phyloP scores from a whole-genome alignment of 2,329 filamentous ascomycete genomes.

The Tolypocladium inflatum region DNA sequence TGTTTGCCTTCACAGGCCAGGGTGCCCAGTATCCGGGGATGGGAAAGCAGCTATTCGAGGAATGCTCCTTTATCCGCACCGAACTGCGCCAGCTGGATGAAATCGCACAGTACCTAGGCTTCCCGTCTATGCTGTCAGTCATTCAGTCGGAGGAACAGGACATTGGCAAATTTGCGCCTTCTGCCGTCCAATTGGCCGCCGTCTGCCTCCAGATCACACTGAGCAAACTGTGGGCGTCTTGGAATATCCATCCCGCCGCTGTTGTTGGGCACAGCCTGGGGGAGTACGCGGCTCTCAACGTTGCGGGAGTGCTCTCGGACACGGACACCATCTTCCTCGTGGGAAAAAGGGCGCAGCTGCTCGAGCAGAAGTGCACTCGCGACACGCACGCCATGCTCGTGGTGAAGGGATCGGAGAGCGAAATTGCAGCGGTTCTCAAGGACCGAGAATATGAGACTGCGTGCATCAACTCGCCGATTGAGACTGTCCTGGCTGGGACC shows the following conservation, averaged over 20 bases:
- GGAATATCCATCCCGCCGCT: slow-evolving; percentile 29
- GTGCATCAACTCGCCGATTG: slow-evolving; percentile 54
- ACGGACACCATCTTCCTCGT: slow-evolving; percentile 52
- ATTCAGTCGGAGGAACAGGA: slow-evolving; percentile 25
- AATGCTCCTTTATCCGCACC: slow-evolving; percentile 17
- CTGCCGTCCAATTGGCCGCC: slow-evolving; percentile 24
- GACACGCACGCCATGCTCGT: slow-evolving; percentile 20
- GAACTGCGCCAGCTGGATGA: slow-evolving; percentile 19
- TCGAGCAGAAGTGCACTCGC: slow-evolving; percentile 41
- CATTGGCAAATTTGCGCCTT: slow-evolving; percentile 3
- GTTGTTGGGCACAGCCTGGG: slow-evolving; percentile 44
- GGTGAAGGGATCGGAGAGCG: slow-evolving; percentile 11
- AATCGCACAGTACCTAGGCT: slow-evolving; percentile 17
- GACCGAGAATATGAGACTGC: slow-evolving; percentile 19
- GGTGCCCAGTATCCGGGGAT: slow-evolving; percentile 20
- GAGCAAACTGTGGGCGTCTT: slow-evolving; percentile 23
- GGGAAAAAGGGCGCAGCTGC: slow-evolving; percentile 44
- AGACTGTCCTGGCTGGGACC: slow-evolving; percentile 30
- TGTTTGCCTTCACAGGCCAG: slow-evolving; percentile 33
- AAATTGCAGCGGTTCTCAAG: slow-evolving; percentile 14
- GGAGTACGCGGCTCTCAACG: slow-evolving; percentile 52
- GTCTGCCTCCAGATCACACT: slow-evolving; percentile 29
- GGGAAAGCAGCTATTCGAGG: slow-evolving; percentile 19
- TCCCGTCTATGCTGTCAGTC: slow-evolving; percentile 26
- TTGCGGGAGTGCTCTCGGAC: slow-evolving; percentile 49